Evolutionary conservation across 768 basidiomycete species (phyloP).

Genomic region (Multifurca ochricompacta): DNA sequence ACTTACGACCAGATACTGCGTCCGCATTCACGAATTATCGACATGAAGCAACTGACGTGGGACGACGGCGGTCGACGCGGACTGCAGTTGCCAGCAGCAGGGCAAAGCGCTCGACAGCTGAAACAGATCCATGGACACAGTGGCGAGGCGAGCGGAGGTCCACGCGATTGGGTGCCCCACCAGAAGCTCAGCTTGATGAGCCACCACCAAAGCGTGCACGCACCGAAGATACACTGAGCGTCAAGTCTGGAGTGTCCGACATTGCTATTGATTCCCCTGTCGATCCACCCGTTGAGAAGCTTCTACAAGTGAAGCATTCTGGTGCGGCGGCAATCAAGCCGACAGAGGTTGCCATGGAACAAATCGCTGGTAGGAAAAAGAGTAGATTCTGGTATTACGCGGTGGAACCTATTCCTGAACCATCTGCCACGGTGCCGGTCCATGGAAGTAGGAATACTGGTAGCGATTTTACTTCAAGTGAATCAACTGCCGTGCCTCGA

Average conservation of each 20-base stretch:
- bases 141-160: conserved; percentile 78
- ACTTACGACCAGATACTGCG: conserved; percentile 23
- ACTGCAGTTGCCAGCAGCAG: conserved; percentile 33
- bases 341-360: conserved; percentile 66
- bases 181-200: conserved; percentile 44
- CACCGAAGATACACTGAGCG: conserved; percentile 52
- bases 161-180: conserved; percentile 49
- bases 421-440: not conserved
- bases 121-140: conserved; percentile 41
- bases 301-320: conserved; percentile 41
- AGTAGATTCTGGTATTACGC: conserved; percentile 89
- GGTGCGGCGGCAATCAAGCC: conserved; percentile 64
- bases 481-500: conserved; percentile 26
- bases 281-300: conserved; percentile 26
- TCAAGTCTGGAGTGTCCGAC: conserved; percentile 25
- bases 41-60: conserved; percentile 16
- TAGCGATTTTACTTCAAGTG: conserved; percentile 17
- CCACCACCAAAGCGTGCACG: conserved; percentile 62
- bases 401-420: conserved; percentile 55
- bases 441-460: conserved; percentile 5
- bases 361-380: conserved; percentile 71
- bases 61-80: conserved; percentile 37
- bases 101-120: conserved; percentile 43
- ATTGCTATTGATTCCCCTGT: conserved; percentile 13
- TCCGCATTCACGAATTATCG: conserved; percentile 12